Evolutionary conservation across 495 filamentous ascomycete genomes (phyloP), one percentile per base, ranked within the genome.

Genomic region (Hypoxylon subgilvum): DNA sequence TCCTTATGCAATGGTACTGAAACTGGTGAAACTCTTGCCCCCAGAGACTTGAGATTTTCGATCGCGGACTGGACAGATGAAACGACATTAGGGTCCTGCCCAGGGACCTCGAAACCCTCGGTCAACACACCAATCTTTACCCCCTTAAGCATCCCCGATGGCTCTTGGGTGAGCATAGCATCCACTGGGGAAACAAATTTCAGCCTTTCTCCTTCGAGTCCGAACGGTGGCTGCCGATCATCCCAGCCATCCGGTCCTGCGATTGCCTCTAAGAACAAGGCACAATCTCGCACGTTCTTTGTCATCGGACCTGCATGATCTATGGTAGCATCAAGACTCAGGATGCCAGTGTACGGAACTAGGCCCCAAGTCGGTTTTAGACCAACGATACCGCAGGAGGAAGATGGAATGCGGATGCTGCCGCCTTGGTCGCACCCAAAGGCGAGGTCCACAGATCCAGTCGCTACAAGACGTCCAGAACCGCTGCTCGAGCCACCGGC

Each of bases 371-470:
- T 82, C 8, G 79, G 75, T 43, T 82, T 83, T 8, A 79, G 62
- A 0, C 78, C 79, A 0, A 72, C 69, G 18, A 80, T 72, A 16
- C 80, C 80, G 36, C 76, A 79, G 5, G 78, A 68, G 0, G 78
- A 72, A 22, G 79, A 70, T 0, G 83, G 84, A 2, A 86, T 76
- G 12, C 83, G 76, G 23, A 87, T 79, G 51, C 77, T 82, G 4
- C 84, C 84, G n/a, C 82, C 84, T 57, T 85, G 82, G 55, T 87
- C 84, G 4, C 78, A 78, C 13, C 83, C 84, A 47, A 86, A 80
- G 1, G 77, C 76, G 22, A 86, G 71, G 57, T 85, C 82, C 2
- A 82, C 79, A 14, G 75, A 67, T 10, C 77, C 71, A 6, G 67
- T 71, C 4, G 74, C 74, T 5, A 86, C 82, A 2, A 86, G 74